Conservation (phyloP, 2,329 filamentous ascomycete species). For the Neocucurbitaria cava region DNA sequence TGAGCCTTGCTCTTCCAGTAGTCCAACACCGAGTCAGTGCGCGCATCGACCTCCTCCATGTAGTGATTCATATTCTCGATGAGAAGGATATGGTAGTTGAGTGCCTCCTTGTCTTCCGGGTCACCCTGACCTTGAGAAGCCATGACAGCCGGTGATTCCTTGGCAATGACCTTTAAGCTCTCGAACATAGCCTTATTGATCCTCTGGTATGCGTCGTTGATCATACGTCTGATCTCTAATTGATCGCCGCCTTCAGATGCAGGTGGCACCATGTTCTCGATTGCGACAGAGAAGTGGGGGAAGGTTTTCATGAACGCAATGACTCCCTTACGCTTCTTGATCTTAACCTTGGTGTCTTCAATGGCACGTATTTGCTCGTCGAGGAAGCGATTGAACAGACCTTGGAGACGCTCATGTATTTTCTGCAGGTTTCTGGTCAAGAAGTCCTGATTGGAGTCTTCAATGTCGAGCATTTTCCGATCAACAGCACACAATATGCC, state of each 20-base stretch:
- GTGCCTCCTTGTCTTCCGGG: constrained; percentile 90
- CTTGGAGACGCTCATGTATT: constrained; percentile 75
- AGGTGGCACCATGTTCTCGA: constrained; percentile 79
- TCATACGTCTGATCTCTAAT: constrained; percentile 73
- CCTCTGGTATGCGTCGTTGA: constrained; percentile 86
- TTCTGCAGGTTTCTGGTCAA: constrained; percentile 81
- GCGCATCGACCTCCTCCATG: constrained; percentile 84
- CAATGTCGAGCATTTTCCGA: constrained; percentile 76
- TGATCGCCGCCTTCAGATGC: constrained; percentile 60
- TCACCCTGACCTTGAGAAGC: constrained; percentile 64
- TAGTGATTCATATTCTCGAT: constrained; percentile 99
- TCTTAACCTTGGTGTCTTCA: constrained; percentile 98
- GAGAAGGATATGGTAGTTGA: constrained; percentile 95
- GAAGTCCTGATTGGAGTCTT: constrained; percentile 93
- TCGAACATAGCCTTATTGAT: constrained; percentile 97
- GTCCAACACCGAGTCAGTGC: constrained; percentile 75
- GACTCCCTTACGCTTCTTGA: constrained; percentile 97
- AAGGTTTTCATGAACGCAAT: constrained; percentile 96
- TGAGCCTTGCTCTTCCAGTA: constrained; percentile 82
- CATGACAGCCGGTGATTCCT: constrained; percentile 63
- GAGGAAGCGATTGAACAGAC: constrained; percentile 84
- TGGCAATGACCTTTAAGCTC: constrained; percentile 92
- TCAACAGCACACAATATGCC: constrained; percentile 84
- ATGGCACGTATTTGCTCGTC: constrained; percentile 95
- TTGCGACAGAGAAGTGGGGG: constrained; percentile 79